Percentiles rank a stretch among this genome's conserved stretches.
phyloP scores from a whole-genome alignment of 1,139 yeast genomes.

The Pichia sp. region DNA sequence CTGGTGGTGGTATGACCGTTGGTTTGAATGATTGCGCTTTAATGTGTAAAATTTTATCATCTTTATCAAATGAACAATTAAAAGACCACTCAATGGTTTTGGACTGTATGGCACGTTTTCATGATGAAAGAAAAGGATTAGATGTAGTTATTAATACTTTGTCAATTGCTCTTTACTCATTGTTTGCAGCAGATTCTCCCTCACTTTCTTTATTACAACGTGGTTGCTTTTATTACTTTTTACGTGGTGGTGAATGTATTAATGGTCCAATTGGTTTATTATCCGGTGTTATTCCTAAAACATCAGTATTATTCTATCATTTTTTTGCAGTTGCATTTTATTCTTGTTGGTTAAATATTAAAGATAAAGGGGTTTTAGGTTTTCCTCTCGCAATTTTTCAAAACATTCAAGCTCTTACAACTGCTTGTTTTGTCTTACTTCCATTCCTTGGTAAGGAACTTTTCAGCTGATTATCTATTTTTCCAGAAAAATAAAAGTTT shows the following conservation, averaged over 20 bases:
- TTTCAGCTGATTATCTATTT: slow-evolving; percentile 14
- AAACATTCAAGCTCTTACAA: slow-evolving; percentile 58
- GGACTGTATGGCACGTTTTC: slow-evolving; percentile 58
- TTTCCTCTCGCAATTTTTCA: slow-evolving; percentile 70
- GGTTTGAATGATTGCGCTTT: slow-evolving; percentile 83
- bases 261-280: slow-evolving; percentile 77
- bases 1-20: slow-evolving; percentile 99
- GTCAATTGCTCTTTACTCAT: slow-evolving; percentile 81
- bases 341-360: slow-evolving; percentile 65
- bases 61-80: slow-evolving; percentile 52
- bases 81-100: slow-evolving; percentile 49
- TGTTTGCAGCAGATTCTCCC: slow-evolving; percentile 79
- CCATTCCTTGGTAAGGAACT: slow-evolving; percentile 61
- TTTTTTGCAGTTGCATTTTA: slow-evolving; percentile 89
- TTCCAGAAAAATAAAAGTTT: no score
- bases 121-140: slow-evolving; percentile 66
- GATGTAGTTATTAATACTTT: slow-evolving; percentile 85
- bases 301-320: slow-evolving; percentile 69
- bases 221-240: slow-evolving; percentile 87
- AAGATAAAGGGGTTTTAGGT: slow-evolving; percentile 56
- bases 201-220: slow-evolving; percentile 65
- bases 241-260: slow-evolving; percentile 76
- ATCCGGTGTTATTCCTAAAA: slow-evolving; percentile 75
- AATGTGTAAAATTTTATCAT: slow-evolving; percentile 54
- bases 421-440: slow-evolving; percentile 74